Evolutionary conservation across 2,329 filamentous ascomycete genomes (phyloP), one percentile per base, ranked within the genome.

Genomic region (Pyricularia sp.): DNA sequence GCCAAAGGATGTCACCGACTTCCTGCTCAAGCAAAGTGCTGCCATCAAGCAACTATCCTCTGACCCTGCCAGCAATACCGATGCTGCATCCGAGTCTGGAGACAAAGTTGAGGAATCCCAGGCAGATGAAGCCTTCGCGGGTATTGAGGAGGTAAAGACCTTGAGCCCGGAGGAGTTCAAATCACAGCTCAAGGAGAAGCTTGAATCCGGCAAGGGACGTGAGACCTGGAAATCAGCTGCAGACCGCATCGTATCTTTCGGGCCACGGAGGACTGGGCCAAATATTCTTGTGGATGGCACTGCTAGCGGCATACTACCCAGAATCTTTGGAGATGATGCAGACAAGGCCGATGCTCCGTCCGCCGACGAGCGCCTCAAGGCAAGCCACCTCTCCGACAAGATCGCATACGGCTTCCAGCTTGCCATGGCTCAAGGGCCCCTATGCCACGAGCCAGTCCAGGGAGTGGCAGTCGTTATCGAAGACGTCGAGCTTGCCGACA

Each of bases 331-430:
- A 0, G 72, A 76, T 6, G 50, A 61, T 6, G 33, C 28, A n/a
- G 10, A 23, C 31, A 69, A 73, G 9, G 76, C 78, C 6, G 71
- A 72, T 55, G 72, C 76, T 26, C 81, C 80, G 3, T 78, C 79
- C 7, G 80, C 81, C 3, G 81, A 82, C 65, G 84, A 86, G 69
- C 78, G 80, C 66, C 79, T 91, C 61, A 80, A 84, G 68, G 83
- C 89, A 4, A 84, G 84, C 66, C 90, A 95, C 75, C 89, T 98
- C 72, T 88, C 90, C 69, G 94, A 98, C 81, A 98, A 97, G 77
- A 92, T 98, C 71, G 84, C 88, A 10, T 94, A 99, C 77, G 94
- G 92, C 65, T 99, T 99, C 84, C 95, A 99, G 78, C 89, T 98
- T 20, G 91, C 93, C 58, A 96, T 90, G 0, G 87, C 89, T 26